Percentiles rank a stretch among this genome's conserved stretches.
phyloP scores from a whole-genome alignment of 495 filamentous ascomycete genomes.

The Cudoniella acicularis region DNA sequence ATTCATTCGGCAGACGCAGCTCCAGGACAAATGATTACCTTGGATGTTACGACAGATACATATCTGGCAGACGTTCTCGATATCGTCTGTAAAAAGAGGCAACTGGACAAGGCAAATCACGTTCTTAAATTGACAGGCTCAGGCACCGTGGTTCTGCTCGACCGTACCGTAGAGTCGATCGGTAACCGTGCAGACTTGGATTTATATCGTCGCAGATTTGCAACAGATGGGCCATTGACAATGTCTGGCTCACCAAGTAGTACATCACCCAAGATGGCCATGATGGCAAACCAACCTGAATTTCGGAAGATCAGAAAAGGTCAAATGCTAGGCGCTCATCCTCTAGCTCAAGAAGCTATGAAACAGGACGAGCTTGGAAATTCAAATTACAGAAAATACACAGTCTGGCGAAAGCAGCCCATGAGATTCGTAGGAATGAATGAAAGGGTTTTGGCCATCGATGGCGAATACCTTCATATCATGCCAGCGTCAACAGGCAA shows the following conservation, averaged over 20 bases:
- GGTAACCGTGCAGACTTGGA: slow-evolving; percentile 83
- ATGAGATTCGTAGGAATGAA: slow-evolving; percentile 89
- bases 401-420: slow-evolving; percentile 86
- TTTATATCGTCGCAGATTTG: slow-evolving; percentile 79
- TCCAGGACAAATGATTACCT: slow-evolving; percentile 60
- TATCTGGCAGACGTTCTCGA: slow-evolving; percentile 93
- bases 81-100: slow-evolving; percentile 81
- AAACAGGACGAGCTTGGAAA: slow-evolving; percentile 67
- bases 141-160: slow-evolving; percentile 73
- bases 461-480: slow-evolving; percentile 94
- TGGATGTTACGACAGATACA: slow-evolving; percentile 88
- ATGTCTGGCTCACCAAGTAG: slow-evolving; percentile 77
- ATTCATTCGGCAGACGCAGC: slow-evolving; percentile 74
- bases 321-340: slow-evolving; percentile 62
- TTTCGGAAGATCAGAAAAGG: slow-evolving; percentile 67
- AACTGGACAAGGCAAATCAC: slow-evolving; percentile 84
- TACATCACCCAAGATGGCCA: slow-evolving; percentile 67
- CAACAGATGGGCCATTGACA: slow-evolving; percentile 70
- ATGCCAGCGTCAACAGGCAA: slow-evolving; percentile 65
- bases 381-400: slow-evolving; percentile 74
- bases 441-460: slow-evolving; percentile 80
- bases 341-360: slow-evolving; percentile 63
- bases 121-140: slow-evolving; percentile 83
- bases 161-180: slow-evolving; percentile 85
- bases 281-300: slow-evolving; percentile 54